Evolutionary conservation across 2,329 filamentous ascomycete species (phyloP), one percentile per base, ranked within the genome.

Genomic region (Didymella lethalis): DNA sequence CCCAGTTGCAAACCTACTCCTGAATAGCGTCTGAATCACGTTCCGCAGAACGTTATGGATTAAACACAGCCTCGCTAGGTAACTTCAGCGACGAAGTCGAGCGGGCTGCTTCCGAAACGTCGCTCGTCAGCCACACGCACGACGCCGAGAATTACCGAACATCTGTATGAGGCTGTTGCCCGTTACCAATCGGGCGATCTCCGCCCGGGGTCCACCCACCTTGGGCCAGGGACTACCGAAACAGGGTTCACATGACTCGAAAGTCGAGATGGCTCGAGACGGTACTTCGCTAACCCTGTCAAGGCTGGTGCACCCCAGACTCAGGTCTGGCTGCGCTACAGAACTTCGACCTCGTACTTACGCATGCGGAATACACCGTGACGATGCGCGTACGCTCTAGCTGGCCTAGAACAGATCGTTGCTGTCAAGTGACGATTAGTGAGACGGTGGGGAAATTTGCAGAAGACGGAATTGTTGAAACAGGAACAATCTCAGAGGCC

Each of bases 1-100:
- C 71, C 1, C 65, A 70, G 25, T 38, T 72, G 25, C 69, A 71
- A 23, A 68, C 69, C 0, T 75, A 41, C 34, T 54, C 70, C 49
- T 76, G 66, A 75, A 51, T 34, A 20, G 3, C 18, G 23, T 20
- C 16, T 12, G 8, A 18, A n/a, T 18, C n/a, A 44, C 38, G 26
- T 20, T 49, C 29, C 20, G 25, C 50, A 29, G 45, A 54, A 36
- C 44, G 18, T 16, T 7, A 54, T 28, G 20, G 44, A 48, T 32
- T 32, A 10, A 47, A 41, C 12, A 38, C 31, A 41, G 20, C 34
- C 25, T 44, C 32, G 18, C 23, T 23, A 38, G 34, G 20, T 23
- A 46, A 45, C 23, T 50, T 46, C 47, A 47, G 40, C 54, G 32
- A 56, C 47, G 7, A 44, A 38, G 38, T 29, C 36, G 18, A 55